Evolutionary conservation across 305 asterid species (phyloP).

Genomic region (Stenogyne calaminthoides): DNA sequence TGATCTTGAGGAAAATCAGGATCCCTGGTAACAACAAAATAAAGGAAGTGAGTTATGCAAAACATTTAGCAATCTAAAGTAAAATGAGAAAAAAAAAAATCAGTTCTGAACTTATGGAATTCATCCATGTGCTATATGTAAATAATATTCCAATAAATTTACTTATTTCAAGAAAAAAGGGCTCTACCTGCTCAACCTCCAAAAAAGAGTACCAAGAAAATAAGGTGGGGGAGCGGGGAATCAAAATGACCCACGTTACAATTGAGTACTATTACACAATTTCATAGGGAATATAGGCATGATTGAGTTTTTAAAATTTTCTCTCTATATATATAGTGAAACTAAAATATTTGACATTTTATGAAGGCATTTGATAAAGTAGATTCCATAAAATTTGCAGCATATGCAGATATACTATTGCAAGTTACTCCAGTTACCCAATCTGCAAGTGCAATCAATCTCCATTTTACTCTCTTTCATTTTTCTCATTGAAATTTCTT

Average conservation of each 20-base stretch:
- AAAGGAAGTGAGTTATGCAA: conserved; percentile 11
- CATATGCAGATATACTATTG: too few species aligned
- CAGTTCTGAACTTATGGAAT: conserved; percentile 6
- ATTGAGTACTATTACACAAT: background rate
- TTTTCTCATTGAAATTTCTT: background rate
- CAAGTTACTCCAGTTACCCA: background rate
- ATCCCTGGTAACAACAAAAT: conserved; percentile 23
- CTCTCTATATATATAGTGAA: background rate
- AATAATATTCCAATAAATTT: background rate
- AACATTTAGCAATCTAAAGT: conserved; percentile 7
- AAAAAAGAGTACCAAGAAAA: background rate
- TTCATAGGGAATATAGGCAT: background rate
- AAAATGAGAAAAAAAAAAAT: background rate
- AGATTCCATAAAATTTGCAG: background rate
- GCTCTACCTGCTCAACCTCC: conserved; percentile 12
- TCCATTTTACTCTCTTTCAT: background rate
- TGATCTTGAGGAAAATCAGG: conserved; percentile 24
- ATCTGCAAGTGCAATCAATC: conserved; percentile 2
- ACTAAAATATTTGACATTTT: too few species aligned
- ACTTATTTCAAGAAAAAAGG: background rate
- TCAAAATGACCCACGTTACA: background rate
- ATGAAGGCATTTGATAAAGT: background rate
- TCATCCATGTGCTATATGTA: conserved; percentile 17
- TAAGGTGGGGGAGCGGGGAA: background rate
- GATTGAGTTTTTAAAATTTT: conserved; percentile 5